Evolutionary conservation across 2,329 filamentous ascomycete species (phyloP), one percentile per base, ranked within the genome.

Genomic region (Coleophoma crateriformis): DNA sequence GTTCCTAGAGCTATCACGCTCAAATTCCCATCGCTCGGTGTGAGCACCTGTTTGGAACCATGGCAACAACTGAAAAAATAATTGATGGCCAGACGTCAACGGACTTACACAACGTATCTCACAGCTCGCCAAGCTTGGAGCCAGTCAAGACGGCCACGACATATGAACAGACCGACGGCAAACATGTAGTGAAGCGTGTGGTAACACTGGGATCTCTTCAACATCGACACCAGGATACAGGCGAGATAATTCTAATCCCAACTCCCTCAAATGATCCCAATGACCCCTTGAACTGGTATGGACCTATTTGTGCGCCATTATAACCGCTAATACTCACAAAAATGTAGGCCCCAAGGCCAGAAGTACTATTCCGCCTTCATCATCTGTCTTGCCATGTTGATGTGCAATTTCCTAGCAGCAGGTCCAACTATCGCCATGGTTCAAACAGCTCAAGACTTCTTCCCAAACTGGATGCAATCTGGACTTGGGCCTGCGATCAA

Each of bases 201-300:
- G 35, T 49, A 13, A 56, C 56, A 3, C 49, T 58, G 3, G 56
- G 56, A 22, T 55, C 35, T 38, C 39, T 57, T 27, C 54, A 55
- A 12, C 50, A 54, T 34, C 48, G 54, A 22, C n/a, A 58, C 45
- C 54, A 52, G 40, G 50, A 56, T 32, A 58, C 56, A 8, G 49
- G 61, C n/a, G 60, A 60, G 35, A 62, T 64, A 37, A 60, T 62
- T 41, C 50, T 63, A 15, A 57, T 64, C 27, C 62, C 62, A 32
- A 57, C 56, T 12, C 67, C 66, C 5, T 65, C 61, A 33, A 51
- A 59, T 7, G 66, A 69, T 52, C 65, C 64, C 7, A 64, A 68
- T 33, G 66, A 68, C 51, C 67, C 67, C 4, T 51, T 69, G 10
- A 69, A 69, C 45, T 68, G 66, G 65, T 52, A 38, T 33, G 38